These are phyloP conservation scores for Fusarium udum DNA, from an alignment of 2,329 filamentous ascomycete species.

Conservation along the genomic window DNA sequence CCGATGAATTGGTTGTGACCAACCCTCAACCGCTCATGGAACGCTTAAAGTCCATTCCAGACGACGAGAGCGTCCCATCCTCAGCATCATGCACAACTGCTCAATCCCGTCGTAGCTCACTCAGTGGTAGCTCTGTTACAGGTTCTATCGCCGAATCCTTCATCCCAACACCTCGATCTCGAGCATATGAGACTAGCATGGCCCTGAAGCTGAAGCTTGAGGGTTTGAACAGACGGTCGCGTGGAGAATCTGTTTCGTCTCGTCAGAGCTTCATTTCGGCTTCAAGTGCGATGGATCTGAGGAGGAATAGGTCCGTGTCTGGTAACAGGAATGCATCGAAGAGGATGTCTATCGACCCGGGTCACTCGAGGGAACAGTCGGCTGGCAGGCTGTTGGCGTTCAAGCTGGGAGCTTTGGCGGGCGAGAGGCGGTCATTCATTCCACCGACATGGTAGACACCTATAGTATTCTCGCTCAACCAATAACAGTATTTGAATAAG, in stretches of 20 bases:
- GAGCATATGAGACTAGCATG: conserved; percentile 8
- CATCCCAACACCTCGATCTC: neutral
- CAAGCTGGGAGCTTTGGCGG: conserved; percentile 30
- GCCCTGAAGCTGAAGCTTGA: conserved; percentile 3
- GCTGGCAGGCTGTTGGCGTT: conserved; percentile 24
- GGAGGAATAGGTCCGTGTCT: conserved; percentile 19
- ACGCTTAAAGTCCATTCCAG: neutral
- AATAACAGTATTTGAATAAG: neutral
- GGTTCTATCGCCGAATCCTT: neutral
- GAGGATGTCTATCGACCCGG: neutral
- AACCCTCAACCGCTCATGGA: neutral
- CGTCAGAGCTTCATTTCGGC: conserved; percentile 11
- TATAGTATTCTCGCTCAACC: neutral
- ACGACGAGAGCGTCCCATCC: neutral
- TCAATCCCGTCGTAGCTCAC: conserved; percentile 5
- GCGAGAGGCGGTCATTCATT: conserved; percentile 1
- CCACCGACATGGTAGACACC: neutral
- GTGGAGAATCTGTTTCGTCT: neutral
- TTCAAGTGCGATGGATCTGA: neutral
- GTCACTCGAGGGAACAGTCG: conserved; percentile 5
- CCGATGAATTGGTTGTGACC: rapidly evolving
- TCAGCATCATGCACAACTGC: neutral
- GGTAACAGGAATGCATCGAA: conserved; percentile 1
- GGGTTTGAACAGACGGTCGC: conserved; percentile 7
- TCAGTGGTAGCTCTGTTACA: conserved; percentile 9